Base-by-base conservation (phyloP, 768 basidiomycete genomes). In the Suillus decipiens region DNA sequence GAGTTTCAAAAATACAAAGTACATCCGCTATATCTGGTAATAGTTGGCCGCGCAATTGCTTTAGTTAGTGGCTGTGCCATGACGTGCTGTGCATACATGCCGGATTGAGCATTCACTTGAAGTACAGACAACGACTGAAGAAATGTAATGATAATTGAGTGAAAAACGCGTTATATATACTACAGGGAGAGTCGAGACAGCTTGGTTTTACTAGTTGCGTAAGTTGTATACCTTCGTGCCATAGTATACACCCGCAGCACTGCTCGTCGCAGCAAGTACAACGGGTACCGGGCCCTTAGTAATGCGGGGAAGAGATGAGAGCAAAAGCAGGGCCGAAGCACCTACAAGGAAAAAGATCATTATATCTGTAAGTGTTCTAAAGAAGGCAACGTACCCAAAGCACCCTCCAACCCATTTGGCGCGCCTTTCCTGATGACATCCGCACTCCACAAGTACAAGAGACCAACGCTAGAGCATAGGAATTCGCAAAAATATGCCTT, bases 361-460 rank as follows among this genome's bases (percentile, higher is more conserved):
- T 31, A 41, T 19, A 41, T 6, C 66, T 7, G 12, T 57, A 2
- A 17, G 43, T 47, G 14, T 19, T 5, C 31, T 62, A 57, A 31
- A 5, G 33, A 54, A 47, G 22, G 37, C 34, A n/a, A 69, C 83
- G 71, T 71, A 88, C 93, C 92, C 15, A 93, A 80, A 43, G 92
- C 93, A 36, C 81, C 85, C 71, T 94, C 89, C 60, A 93, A 76
- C n/a, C 93, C 90, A 66, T 90, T 87, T 3, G 84, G 71, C 14
- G 85, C 83, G 42, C 90, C 89, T 71, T 84, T 90, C 64, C 87
- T 86, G 67, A 95, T 89, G 70, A 80, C 81, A 64, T 91, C 84
- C 42, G 88, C 92, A 61, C 90, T 89, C 84, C 87, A 93, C 31
- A 93, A 80, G 75, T 90, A 95, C 55, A 93, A 80, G 19, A 84